Percentiles rank a stretch among this genome's conserved stretches.
Conservation (phyloP, 257 asterid genomes). For the Lantana camara region DNA sequence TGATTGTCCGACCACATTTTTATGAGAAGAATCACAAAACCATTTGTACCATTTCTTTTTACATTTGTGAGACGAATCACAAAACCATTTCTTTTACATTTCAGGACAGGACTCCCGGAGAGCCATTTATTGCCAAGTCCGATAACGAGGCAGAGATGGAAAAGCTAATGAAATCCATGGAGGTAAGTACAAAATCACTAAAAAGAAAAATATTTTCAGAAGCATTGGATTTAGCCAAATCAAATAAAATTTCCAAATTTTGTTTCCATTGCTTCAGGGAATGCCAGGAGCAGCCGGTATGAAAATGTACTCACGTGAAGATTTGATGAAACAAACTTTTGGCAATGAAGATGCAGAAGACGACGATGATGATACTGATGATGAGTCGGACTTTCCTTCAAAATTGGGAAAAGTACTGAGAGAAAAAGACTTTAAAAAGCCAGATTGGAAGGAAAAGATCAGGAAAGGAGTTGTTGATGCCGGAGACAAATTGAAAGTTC, state of each 20-base stretch:
- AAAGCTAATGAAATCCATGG: conserved; percentile 81
- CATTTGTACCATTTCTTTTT: neutral
- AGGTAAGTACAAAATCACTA: conserved; percentile 42
- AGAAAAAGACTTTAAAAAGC: conserved; percentile 50
- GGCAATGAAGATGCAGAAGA: conserved; percentile 76
- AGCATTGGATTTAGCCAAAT: neutral
- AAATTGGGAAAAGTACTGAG: conserved; percentile 68
- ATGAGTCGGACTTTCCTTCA: conserved; percentile 60
- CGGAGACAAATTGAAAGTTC: conserved; percentile 54
- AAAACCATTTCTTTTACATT: conserved; percentile 14
- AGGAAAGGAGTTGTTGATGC: conserved; percentile 50
- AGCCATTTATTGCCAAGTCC: conserved; percentile 80
- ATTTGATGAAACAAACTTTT: conserved; percentile 75
- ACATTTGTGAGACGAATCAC: no score
- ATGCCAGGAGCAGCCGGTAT: conserved; percentile 96
- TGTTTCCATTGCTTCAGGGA: conserved; percentile 48
- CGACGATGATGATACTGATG: conserved; percentile 56
- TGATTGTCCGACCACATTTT: neutral
- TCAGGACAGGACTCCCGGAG: conserved; percentile 87
- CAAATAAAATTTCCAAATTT: neutral
- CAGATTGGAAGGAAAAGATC: conserved; percentile 63
- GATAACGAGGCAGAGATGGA: conserved; percentile 95
- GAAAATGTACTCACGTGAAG: conserved; percentile 97
- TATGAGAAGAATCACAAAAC: neutral
- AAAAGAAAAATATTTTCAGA: neutral